Percentiles rank a stretch among this genome's conserved stretches.
Conservation (phyloP, 108 stramenopile species). For the Cyclotella kingstonii region DNA sequence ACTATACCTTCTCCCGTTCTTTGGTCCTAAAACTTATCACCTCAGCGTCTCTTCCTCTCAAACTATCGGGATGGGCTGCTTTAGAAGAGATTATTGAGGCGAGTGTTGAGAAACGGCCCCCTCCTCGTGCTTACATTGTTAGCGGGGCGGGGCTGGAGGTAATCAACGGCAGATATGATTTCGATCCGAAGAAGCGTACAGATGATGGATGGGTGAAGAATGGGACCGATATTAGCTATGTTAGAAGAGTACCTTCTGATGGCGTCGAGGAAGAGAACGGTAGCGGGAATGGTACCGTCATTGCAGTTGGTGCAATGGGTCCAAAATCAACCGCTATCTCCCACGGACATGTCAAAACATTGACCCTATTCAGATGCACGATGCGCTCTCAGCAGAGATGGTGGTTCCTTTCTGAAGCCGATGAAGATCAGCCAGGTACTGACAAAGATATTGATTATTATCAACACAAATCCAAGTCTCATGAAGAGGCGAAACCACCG, state of each 20-base stretch:
- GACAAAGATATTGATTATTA: conserved; percentile 98
- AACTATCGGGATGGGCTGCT: conserved; percentile 85
- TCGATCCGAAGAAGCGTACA: conserved; percentile 43
- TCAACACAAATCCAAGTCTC: conserved; percentile 87
- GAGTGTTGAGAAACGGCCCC: conserved; percentile 57
- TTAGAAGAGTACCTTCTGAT: conserved; percentile 40
- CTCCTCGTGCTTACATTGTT: conserved; percentile 68
- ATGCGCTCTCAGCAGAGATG: conserved; percentile 97
- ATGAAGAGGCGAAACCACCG: conserved; percentile 82
- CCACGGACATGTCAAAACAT: conserved; percentile 53
- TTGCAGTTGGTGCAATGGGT: neutral
- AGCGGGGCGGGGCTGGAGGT: conserved; percentile 68
- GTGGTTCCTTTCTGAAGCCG: conserved; percentile 98
- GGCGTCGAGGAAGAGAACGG: neutral
- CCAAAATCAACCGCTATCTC: neutral
- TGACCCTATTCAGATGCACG: conserved; percentile 90
- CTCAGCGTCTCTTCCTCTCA: conserved; percentile 71
- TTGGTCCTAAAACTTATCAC: conserved; percentile 68
- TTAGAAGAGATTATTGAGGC: conserved; percentile 69
- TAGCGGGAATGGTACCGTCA: neutral
- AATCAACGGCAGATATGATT: conserved; percentile 82
- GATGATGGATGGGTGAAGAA: conserved; percentile 59
- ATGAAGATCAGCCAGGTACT: conserved; percentile 93
- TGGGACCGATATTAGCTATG: conserved; percentile 55
- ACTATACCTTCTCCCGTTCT: conserved; percentile 67